Base-by-base conservation (phyloP, 768 basidiomycete species). In the Psilocybe cyanescens region DNA sequence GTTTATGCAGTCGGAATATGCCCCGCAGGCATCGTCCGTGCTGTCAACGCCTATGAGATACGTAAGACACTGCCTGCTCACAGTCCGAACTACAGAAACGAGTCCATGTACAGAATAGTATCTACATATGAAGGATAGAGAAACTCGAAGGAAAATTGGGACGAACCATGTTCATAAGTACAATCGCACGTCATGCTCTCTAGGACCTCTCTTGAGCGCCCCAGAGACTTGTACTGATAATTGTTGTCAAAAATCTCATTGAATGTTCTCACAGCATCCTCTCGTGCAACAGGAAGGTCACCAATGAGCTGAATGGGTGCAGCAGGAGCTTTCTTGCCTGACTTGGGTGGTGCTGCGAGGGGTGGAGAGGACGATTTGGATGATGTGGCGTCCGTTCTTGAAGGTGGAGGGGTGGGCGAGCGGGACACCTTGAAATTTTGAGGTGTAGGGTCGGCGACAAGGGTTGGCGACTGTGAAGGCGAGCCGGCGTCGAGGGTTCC, bases 161-260 rank as follows among this genome's bases (percentile, higher is more conserved):
- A 90, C 92, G 81, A 74, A 97, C 94, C 88, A 73, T 83, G 84
- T 60, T 90, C 86, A 74, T 86, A 97, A 61, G 76, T 78, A 77
- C 97, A 99, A 73, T 99, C 97, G 80, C 97, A 99, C 24, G 89
- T 86, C 90, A 95, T 94, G 75, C 93, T 91, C 79, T 99, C 97
- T 70, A 91, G 83, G 57, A 88, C 83, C 77, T 97, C 94, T 70
- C 90, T 87, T 56, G 92, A 93, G 68, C 86, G 85, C n/a, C 97
- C 97, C 58, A 98, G 78, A 31, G 88, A 83, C 72, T 87, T 89
- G 76, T 89, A 88, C 80, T 97, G 94, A 73, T 97, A 97, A 68
- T 87, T 88, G 74, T 95, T 97, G 70, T 79, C 83, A 62, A 75
- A 66, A 69, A 98, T 87, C 75, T 92, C 85, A 64, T 75, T 77